These are phyloP conservation scores for Sungouiozyma intestinalis DNA, from an alignment of 805 yeast genomes.

Conservation along the genomic window DNA sequence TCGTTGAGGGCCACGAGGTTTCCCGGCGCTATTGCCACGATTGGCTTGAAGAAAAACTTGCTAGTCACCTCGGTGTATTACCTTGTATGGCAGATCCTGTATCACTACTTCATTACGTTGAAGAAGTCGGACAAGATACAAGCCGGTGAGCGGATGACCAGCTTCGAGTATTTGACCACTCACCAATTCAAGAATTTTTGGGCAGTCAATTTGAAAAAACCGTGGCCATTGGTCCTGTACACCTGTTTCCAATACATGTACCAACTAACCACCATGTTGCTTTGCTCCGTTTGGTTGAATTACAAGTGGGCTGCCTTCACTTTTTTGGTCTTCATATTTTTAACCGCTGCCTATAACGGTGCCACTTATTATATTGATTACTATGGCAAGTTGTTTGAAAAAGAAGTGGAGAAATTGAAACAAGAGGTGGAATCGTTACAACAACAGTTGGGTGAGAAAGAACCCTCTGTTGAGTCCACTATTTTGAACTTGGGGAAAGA, in stretches of 20 bases:
- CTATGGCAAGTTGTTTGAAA: slow-evolving; percentile 82
- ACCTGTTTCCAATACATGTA: slow-evolving; percentile 79
- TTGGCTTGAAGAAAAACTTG: slow-evolving; percentile 41
- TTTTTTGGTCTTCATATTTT: slow-evolving; percentile 64
- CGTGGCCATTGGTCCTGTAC: slow-evolving; percentile 79
- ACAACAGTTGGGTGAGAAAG: slow-evolving; percentile 14
- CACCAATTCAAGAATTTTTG: slow-evolving; percentile 51
- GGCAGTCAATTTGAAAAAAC: slow-evolving; percentile 87
- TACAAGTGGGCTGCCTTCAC: slow-evolving; percentile 54
- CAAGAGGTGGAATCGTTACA: slow-evolving; percentile 61
- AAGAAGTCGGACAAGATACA: slow-evolving; percentile 68
- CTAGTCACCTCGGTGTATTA: slow-evolving; percentile 73
- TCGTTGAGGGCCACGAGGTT: slow-evolving; percentile 46
- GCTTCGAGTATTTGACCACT: slow-evolving; percentile 73
- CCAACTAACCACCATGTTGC: slow-evolving; percentile 76
- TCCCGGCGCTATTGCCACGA: slow-evolving; percentile 63
- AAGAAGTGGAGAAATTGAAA: slow-evolving; percentile 65
- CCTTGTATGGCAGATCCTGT: slow-evolving; percentile 79
- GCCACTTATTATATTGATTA: slow-evolving; percentile 90
- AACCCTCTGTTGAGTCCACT: background rate
- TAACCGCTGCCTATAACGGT: slow-evolving; percentile 80
- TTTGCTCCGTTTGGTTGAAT: slow-evolving; percentile 82
- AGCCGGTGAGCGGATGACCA: slow-evolving; percentile 69
- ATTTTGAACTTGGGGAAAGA: background rate
- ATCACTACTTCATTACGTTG: slow-evolving; percentile 87